Conservation (phyloP, 345 rosid species). For the Litchi chinensis region DNA sequence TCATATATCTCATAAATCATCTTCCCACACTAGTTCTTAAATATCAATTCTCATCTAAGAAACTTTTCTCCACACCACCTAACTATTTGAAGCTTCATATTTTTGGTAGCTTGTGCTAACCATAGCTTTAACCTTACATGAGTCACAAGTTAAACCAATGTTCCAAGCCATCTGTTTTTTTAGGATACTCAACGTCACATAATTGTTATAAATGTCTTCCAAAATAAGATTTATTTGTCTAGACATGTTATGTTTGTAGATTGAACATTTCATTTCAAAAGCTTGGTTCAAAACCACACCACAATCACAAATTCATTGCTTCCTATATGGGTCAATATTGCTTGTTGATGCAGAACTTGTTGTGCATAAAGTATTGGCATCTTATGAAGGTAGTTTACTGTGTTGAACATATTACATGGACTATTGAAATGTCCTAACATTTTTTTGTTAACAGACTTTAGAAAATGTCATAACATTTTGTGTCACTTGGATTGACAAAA, state of each 20-base stretch:
- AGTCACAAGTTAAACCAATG: not conserved
- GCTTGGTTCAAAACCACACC: not conserved
- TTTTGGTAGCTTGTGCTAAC: not conserved
- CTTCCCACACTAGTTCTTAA: not conserved
- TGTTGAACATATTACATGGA: too few species aligned
- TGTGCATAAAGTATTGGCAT: too few species aligned
- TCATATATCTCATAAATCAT: not conserved
- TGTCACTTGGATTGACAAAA: too few species aligned
- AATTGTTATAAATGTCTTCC: not conserved
- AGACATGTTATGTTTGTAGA: not conserved
- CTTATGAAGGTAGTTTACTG: too few species aligned
- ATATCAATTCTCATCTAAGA: not conserved
- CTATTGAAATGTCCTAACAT: too few species aligned
- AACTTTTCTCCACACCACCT: not conserved
- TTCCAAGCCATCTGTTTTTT: not conserved
- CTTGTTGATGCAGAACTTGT: too few species aligned
- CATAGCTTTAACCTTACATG: not conserved
- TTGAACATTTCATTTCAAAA: not conserved
- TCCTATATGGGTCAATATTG: too few species aligned
- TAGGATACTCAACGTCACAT: not conserved
- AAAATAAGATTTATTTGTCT: not conserved
- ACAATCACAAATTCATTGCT: too few species aligned
- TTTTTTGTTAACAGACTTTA: too few species aligned
- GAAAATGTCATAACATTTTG: too few species aligned
- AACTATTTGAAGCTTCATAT: not conserved